A percentile compares a stretch with the other conserved stretches of the same genome.
Evolutionary conservation across 768 basidiomycete genomes (phyloP).

Genomic region (Mycena olivaceomarginata): DNA sequence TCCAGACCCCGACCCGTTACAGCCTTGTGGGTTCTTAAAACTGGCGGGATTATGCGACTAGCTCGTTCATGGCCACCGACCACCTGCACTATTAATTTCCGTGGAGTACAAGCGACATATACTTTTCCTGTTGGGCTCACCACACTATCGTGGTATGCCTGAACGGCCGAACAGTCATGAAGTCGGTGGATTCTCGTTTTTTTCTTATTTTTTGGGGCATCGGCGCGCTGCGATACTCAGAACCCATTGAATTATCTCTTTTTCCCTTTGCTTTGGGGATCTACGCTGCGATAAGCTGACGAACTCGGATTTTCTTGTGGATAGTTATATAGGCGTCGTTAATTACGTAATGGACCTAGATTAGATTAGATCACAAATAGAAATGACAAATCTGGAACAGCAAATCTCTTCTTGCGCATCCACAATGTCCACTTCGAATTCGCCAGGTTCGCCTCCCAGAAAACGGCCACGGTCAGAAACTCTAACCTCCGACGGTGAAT

Average conservation of each 20-base stretch:
- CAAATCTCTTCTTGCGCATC: not conserved
- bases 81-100: slow-evolving; percentile 67
- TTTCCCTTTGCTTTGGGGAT: no score
- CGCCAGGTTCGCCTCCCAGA: slow-evolving; percentile 28
- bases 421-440: slow-evolving; percentile 18
- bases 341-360: not conserved
- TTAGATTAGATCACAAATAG: slow-evolving; percentile 13
- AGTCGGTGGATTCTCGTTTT: no score
- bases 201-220: no score
- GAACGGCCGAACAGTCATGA: not conserved
- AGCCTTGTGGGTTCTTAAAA: slow-evolving; percentile 74
- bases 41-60: slow-evolving; percentile 63
- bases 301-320: no score
- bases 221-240: no score
- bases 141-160: slow-evolving; percentile 42
- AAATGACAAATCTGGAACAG: not conserved
- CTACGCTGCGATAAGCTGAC: no score
- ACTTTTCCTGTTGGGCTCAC: slow-evolving; percentile 73
- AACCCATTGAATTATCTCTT: no score
- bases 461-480: slow-evolving; percentile 42
- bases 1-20: slow-evolving; percentile 67
- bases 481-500: slow-evolving; percentile 23
- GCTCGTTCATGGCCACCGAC: slow-evolving; percentile 63
- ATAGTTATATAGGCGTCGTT: no score
- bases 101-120: slow-evolving; percentile 69